These are phyloP conservation scores for Carex arenaria DNA, from an alignment of 202 grass and related monocot genomes.

Conservation along the genomic window DNA sequence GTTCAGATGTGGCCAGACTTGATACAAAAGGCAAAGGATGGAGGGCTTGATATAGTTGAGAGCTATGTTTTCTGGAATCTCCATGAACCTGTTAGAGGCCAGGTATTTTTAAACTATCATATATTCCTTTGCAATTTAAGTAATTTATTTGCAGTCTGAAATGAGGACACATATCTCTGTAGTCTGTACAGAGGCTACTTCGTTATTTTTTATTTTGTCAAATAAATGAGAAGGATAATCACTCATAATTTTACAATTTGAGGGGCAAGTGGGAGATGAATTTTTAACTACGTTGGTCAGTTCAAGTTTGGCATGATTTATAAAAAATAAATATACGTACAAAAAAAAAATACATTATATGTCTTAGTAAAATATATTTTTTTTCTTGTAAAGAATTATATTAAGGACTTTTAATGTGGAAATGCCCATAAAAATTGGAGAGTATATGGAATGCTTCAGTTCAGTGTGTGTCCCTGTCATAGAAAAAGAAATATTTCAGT, in stretches of 20 bases:
- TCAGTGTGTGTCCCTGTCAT: not conserved
- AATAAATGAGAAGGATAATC: not conserved
- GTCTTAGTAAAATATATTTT: too few relatives aligned
- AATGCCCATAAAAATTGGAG: not conserved
- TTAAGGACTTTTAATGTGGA: not conserved
- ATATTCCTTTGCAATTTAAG: not conserved
- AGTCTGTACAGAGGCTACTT: not conserved
- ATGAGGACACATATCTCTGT: conserved; percentile 1
- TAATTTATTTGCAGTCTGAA: not conserved
- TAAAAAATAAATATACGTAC: not conserved
- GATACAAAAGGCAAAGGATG: conserved; percentile 95
- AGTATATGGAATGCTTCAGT: not conserved
- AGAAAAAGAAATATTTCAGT: not conserved
- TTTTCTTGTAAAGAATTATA: not conserved
- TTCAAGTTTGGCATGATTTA: too few relatives aligned
- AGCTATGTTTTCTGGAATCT: conserved; percentile 98
- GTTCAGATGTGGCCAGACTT: conserved; percentile 96
- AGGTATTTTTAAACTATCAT: conserved; percentile 42
- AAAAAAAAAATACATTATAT: not conserved
- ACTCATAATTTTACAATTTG: not conserved
- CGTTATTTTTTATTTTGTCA: not conserved
- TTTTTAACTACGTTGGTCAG: not conserved
- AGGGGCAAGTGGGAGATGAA: not conserved
- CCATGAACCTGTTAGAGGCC: conserved; percentile 79
- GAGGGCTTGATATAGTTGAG: conserved; percentile 84